Evolutionary conservation across 2,329 filamentous ascomycete species (phyloP).

Genomic region (Elsinoe necatrix): DNA sequence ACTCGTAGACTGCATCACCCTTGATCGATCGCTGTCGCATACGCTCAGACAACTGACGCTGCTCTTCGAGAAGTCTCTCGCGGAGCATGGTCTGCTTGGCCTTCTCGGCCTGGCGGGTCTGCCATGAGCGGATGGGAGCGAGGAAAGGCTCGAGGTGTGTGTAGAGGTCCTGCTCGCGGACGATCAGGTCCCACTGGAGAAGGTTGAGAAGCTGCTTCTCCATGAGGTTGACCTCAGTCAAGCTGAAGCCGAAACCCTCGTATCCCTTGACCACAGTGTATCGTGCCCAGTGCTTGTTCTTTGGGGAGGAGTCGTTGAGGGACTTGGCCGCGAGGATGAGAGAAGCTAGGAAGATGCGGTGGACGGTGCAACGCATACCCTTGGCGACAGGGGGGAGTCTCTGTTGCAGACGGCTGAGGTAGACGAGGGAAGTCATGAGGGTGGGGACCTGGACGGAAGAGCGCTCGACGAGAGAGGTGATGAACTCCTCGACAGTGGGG

Average conservation of each 20-base stretch:
- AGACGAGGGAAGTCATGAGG: slow-evolving; percentile 93
- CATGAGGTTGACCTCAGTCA: slow-evolving; percentile 97
- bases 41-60: slow-evolving; percentile 32
- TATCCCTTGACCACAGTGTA: slow-evolving; percentile 72
- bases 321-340: slow-evolving; percentile 90
- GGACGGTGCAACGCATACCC: slow-evolving; percentile 90
- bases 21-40: slow-evolving; percentile 24
- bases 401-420: slow-evolving; percentile 74
- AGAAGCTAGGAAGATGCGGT: slow-evolving; percentile 90
- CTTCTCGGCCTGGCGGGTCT: slow-evolving; percentile 48
- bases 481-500: slow-evolving; percentile 82
- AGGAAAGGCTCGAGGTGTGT: slow-evolving; percentile 81
- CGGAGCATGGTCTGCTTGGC: slow-evolving; percentile 37
- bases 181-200: slow-evolving; percentile 86
- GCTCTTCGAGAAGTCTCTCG: slow-evolving; percentile 32
- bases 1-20: slow-evolving; percentile 29
- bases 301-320: slow-evolving; percentile 94
- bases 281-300: slow-evolving; percentile 99
- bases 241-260: slow-evolving; percentile 78
- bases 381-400: slow-evolving; percentile 89
- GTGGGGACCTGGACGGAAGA: slow-evolving; percentile 97
- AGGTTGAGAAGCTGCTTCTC: slow-evolving; percentile 96
- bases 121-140: slow-evolving; percentile 63
- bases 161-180: slow-evolving; percentile 78
- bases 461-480: slow-evolving; percentile 77